Base-by-base conservation (phyloP, 108 stramenopile genomes). In the Aureococcus anophagefferens region DNA sequence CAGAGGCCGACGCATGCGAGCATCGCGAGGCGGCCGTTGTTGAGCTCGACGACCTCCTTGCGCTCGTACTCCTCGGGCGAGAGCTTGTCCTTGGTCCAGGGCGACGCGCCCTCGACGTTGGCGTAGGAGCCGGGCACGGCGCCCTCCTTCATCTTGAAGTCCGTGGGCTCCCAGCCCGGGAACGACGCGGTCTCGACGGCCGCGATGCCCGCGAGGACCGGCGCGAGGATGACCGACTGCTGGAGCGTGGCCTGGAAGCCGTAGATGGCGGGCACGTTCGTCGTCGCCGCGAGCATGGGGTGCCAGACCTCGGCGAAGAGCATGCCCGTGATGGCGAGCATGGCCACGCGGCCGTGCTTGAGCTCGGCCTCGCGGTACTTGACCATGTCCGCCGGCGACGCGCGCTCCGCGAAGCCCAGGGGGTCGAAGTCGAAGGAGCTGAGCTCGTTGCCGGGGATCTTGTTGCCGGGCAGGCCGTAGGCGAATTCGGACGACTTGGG, bases 391-490 rank as follows among this genome's bases (percentile, higher is more conserved):
- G 66, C 81, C 81, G 40, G 75, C 74, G 7, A 77, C 81, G 33
- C 70, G 64, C 70, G 78, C 62, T 73, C 65, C 7, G 81, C 80
- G n/a, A 82, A 74, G 46, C 77, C 69, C 18, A 82, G 77, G 44
- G 81, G 81, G 74, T 82, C 81, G 35, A 68, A 68, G 29, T 59
- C 51, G 51, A 59, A 59, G 21, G 7, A 11, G 21, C 7, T 9
- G 21, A 3, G 1, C 21, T 3, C 7, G 21, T 9, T 11, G 51
- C 51, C 51, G 3, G 51, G 51, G 21, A 59, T 25, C 14, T 16
- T 4, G 51, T 59, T 59, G 21, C 51, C 51, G 7, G 25, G 21
- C 7, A 59, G 51, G 51, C 51, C 51, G 51, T 25, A 16, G 25
- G 51, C 51, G 51, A 59, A 59, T 28, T 59, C 51, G 51, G 40